phyloP scores from a whole-genome alignment of 2,329 filamentous ascomycete species.

The Exophiala oligosperma region DNA sequence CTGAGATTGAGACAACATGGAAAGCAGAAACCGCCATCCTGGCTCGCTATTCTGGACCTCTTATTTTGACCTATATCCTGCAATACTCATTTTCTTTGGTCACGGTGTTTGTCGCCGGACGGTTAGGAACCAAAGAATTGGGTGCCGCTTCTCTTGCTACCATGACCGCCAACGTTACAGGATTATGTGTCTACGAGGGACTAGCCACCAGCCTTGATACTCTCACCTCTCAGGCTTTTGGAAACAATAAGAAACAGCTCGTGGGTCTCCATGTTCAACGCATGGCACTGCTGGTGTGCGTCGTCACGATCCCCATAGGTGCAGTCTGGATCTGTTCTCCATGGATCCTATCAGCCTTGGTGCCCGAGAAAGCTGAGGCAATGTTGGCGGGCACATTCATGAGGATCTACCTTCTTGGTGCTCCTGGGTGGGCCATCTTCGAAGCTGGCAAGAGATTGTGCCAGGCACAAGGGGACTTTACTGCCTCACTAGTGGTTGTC shows the following conservation, averaged over 20 bases:
- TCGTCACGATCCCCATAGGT: constrained; percentile 65
- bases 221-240: constrained; percentile 81
- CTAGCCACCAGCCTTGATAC: constrained; percentile 83
- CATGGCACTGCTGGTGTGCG: constrained; percentile 69
- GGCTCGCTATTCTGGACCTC: constrained; percentile 25
- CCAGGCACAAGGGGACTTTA: constrained; percentile 75
- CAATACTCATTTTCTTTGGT: constrained; percentile 61
- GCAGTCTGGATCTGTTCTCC: constrained; percentile 65
- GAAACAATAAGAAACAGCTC: constrained; percentile 76
- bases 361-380: constrained; percentile 66
- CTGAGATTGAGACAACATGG: constrained; percentile 26
- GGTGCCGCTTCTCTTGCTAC: constrained; percentile 61
- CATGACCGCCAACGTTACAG: constrained; percentile 72
- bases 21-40: constrained; percentile 25
- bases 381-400: constrained; percentile 68
- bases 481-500: constrained; percentile 73
- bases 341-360: constrained; percentile 57
- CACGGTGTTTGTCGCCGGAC: constrained; percentile 68
- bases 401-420: constrained; percentile 63
- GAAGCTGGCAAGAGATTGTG: constrained; percentile 74
- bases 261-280: constrained; percentile 74
- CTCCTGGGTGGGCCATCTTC: constrained; percentile 69
- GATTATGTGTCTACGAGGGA: constrained; percentile 70
- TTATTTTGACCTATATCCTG: constrained; percentile 30
- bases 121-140: constrained; percentile 64